Percentiles rank a stretch among this genome's conserved stretches.
These are phyloP conservation scores for Fusarium oligoseptatum DNA, from an alignment of 2,329 filamentous ascomycete genomes.

Conservation along the genomic window DNA sequence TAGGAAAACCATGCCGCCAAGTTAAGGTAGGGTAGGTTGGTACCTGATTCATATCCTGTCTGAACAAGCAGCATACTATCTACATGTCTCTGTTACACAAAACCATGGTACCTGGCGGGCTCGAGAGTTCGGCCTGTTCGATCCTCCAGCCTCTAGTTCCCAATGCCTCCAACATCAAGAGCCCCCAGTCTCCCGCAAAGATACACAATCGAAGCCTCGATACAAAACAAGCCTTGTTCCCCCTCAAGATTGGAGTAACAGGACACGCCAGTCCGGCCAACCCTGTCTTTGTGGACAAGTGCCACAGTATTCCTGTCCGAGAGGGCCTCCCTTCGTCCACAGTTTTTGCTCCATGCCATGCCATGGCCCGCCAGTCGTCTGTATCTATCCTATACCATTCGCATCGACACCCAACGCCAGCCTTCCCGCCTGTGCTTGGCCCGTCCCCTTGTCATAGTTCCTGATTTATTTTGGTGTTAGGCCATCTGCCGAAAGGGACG, in stretches of 20 bases:
- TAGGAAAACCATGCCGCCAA: slow-evolving; percentile 7
- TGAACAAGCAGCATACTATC: slow-evolving; percentile 19
- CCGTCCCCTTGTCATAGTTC: slow-evolving; percentile 16
- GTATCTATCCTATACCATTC: slow-evolving; percentile 35
- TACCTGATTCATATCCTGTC: slow-evolving; percentile 16
- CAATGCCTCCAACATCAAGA: slow-evolving; percentile 23
- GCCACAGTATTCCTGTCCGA: slow-evolving; percentile 19
- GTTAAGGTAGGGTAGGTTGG: neutral
- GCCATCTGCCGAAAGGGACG: neutral
- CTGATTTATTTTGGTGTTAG: slow-evolving; percentile 19
- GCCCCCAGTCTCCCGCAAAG: slow-evolving; percentile 18
- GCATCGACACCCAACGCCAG: slow-evolving; percentile 24
- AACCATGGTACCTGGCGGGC: slow-evolving; percentile 15
- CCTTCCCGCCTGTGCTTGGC: slow-evolving; percentile 8
- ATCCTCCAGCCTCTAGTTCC: slow-evolving; percentile 43
- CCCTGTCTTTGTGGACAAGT: slow-evolving; percentile 23
- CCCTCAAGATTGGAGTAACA: slow-evolving; percentile 18
- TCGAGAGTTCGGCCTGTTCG: slow-evolving; percentile 28
- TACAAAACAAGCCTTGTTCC: slow-evolving; percentile 27
- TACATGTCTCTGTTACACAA: slow-evolving; percentile 20
- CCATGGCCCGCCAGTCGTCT: slow-evolving; percentile 21
- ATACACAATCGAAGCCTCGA: slow-evolving; percentile 18
- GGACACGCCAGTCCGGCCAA: slow-evolving; percentile 10
- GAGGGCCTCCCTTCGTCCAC: slow-evolving; percentile 15
- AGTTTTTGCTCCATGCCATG: slow-evolving; percentile 6